These are phyloP conservation scores for Cladosporium velox DNA, from an alignment of 2,329 filamentous ascomycete genomes.

Conservation along the genomic window DNA sequence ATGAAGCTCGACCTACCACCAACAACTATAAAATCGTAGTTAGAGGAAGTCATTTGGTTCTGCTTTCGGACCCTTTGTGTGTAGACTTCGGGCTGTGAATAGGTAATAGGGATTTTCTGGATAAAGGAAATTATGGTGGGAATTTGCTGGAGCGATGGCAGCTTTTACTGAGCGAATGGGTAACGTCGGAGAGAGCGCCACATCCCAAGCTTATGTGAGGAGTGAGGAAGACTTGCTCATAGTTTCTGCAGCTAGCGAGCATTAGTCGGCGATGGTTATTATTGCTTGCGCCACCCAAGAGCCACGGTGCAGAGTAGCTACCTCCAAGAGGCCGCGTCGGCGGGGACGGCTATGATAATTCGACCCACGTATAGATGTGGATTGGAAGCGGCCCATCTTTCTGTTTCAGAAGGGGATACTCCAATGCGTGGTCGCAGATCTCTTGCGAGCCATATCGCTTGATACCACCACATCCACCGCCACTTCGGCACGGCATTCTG, in stretches of 20 bases:
- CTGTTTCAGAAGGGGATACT: not conserved
- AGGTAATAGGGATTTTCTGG: not conserved
- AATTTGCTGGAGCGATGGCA: not conserved
- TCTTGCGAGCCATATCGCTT: not conserved
- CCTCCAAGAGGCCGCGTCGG: not conserved
- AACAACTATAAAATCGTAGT: conserved; percentile 44
- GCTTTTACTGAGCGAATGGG: not conserved
- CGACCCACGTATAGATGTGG: not conserved
- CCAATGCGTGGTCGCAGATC: not conserved
- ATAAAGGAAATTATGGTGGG: not conserved
- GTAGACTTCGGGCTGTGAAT: not conserved
- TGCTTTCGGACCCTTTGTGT: not conserved
- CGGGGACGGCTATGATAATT: not conserved
- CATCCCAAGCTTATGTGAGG: not conserved
- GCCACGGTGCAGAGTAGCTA: not conserved
- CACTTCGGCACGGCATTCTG: not conserved
- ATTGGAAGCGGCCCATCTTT: not conserved
- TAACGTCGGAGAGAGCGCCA: not conserved
- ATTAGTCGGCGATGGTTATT: not conserved
- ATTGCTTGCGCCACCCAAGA: not conserved
- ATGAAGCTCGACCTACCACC: conserved; percentile 37
- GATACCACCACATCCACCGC: not conserved
- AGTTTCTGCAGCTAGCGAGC: not conserved
- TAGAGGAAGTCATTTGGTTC: not conserved
- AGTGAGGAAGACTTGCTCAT: not conserved